Evolutionary conservation across 805 yeast species (phyloP).

Genomic region (Yarrowia sp.): DNA sequence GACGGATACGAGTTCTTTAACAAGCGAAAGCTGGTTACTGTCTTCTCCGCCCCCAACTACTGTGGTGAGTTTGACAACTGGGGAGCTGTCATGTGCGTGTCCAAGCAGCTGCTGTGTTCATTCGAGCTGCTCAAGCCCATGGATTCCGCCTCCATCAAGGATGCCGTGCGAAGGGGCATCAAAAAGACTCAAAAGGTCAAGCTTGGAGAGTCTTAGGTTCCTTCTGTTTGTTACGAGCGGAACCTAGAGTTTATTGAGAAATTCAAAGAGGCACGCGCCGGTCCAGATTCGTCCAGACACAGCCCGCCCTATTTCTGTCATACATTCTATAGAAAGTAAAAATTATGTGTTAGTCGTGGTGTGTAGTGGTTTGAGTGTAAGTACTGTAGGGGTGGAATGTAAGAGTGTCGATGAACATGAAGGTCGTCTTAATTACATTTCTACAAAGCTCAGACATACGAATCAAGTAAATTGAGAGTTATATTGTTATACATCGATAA

Average conservation of each 20-base stretch:
- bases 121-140: constrained; percentile 86
- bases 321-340: constrained; percentile 9
- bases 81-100: constrained; percentile 97
- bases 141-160: constrained; percentile 37
- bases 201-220: constrained; percentile 35
- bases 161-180: constrained; percentile 31
- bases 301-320: constrained; percentile 33
- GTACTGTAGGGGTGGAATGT: too few relatives aligned
- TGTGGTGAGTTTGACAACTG: constrained; percentile 83
- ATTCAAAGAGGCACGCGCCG: constrained; percentile 18
- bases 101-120: constrained; percentile 85
- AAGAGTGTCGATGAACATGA: too few relatives aligned
- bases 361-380: background rate
- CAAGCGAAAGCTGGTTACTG: constrained; percentile 70
- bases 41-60: constrained; percentile 72
- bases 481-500: constrained; percentile 10
- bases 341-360: background rate
- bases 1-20: constrained; percentile 76
- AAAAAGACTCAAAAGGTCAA: constrained; percentile 38
- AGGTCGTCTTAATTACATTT: too few relatives aligned
- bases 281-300: constrained; percentile 3
- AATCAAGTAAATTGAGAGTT: constrained; percentile 11
- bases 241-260: constrained; percentile 30
- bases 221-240: background rate
- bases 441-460: too few relatives aligned